These are phyloP conservation scores for Pleurotus ostreatus DNA, from an alignment of 768 basidiomycete species.

Conservation along the genomic window DNA sequence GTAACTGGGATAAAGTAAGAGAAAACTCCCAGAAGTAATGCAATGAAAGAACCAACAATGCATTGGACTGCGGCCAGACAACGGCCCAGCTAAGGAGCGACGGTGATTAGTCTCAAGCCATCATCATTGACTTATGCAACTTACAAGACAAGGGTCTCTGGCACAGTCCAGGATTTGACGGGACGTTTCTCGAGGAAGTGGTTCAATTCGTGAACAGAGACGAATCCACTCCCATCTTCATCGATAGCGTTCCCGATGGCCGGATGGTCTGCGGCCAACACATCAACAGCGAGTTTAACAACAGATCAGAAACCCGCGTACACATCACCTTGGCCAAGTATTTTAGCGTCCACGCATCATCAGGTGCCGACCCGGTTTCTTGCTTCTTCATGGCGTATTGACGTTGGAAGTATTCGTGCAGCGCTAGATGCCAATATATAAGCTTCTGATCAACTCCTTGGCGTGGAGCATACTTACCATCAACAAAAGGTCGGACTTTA, in stretches of 20 bases:
- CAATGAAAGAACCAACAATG: neutral
- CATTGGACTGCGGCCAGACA: slow-evolving; percentile 4
- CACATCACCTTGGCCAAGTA: slow-evolving; percentile 20
- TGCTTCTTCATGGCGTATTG: slow-evolving; percentile 11
- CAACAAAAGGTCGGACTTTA: slow-evolving; percentile 18
- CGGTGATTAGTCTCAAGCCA: neutral
- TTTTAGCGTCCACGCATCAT: slow-evolving; percentile 20
- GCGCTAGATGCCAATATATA: slow-evolving; percentile 6
- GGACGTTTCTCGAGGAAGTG: slow-evolving; percentile 12
- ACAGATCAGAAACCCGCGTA: slow-evolving; percentile 1
- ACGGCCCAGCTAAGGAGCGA: neutral
- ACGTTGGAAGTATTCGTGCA: slow-evolving; percentile 14
- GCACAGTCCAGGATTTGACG: slow-evolving; percentile 5
- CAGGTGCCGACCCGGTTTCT: slow-evolving; percentile 8
- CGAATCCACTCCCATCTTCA: slow-evolving; percentile 17
- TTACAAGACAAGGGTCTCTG: slow-evolving; percentile 7
- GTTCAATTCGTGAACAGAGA: slow-evolving; percentile 17
- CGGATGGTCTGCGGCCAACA: slow-evolving; percentile 10
- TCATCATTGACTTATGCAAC: neutral
- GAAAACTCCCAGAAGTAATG: neutral
- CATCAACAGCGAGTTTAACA: neutral
- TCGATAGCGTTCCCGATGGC: slow-evolving; percentile 17
- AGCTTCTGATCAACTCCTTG: neutral
- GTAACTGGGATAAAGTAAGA: neutral
- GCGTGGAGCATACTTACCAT: slow-evolving; percentile 13